Conservation (phyloP, 2,329 filamentous ascomycete species). For the Xylaria sp. region DNA sequence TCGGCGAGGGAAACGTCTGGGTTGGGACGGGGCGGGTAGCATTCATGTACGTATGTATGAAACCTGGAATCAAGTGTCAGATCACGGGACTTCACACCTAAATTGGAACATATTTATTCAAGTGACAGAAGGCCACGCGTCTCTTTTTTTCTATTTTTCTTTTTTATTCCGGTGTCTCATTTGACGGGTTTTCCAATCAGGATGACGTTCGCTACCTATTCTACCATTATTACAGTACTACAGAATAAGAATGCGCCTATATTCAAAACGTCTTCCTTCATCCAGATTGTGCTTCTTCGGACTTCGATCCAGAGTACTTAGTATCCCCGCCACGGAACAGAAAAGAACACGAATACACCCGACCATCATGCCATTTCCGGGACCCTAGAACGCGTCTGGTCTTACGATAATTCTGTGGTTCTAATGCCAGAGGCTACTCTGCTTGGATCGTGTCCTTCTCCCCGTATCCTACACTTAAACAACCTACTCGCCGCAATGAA, state of each 20-base stretch:
- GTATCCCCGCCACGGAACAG: neutral
- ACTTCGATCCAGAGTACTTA: neutral
- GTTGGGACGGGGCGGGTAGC: neutral
- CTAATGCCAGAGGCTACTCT: neutral
- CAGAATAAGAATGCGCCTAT: neutral
- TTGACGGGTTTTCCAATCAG: neutral
- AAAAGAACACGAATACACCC: neutral
- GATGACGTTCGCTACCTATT: neutral
- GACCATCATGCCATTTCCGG: neutral
- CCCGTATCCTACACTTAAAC: neutral
- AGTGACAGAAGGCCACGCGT: neutral
- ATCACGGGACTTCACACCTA: neutral
- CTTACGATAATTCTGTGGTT: neutral
- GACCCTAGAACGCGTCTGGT: neutral
- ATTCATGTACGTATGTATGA: neutral
- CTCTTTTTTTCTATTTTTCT: neutral
- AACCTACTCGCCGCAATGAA: neutral
- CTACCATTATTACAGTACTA: neutral
- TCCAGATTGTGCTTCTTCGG: neutral
- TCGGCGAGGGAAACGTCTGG: neutral
- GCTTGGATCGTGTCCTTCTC: neutral
- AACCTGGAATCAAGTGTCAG: constrained; percentile 15
- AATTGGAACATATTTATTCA: neutral
- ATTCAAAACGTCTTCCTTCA: neutral
- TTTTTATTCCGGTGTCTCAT: neutral